Evolutionary conservation across 2,329 filamentous ascomycete species (phyloP).

Genomic region (Beauveria sp.): DNA sequence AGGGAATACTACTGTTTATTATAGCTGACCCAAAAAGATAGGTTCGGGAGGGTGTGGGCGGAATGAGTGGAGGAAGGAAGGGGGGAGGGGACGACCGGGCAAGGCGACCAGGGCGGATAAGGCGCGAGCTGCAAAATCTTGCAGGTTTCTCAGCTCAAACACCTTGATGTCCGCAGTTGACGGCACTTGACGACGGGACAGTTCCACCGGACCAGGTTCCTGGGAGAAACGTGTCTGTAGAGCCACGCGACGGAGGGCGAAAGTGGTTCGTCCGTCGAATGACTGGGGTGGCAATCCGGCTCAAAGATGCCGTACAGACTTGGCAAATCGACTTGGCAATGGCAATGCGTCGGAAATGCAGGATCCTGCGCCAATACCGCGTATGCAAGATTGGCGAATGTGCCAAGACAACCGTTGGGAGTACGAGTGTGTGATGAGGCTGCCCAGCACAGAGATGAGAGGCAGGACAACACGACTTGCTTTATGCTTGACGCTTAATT

Average conservation of each 20-base stretch:
- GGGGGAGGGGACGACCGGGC: not conserved
- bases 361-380: not conserved
- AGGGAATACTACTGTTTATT: slow-evolving; percentile 2
- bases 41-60: not conserved
- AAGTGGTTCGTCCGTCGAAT: not conserved
- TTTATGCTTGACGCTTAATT: not conserved
- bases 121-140: slow-evolving; percentile 5
- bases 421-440: not conserved
- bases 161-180: slow-evolving; percentile 9
- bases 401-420: not conserved
- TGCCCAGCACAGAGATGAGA: not conserved
- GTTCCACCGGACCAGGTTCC: not conserved
- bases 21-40: not conserved
- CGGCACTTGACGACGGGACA: not conserved
- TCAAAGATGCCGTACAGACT: slow-evolving; percentile 6
- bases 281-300: not conserved
- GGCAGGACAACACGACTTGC: no score
- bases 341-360: not conserved
- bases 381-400: not conserved
- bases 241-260: not conserved
- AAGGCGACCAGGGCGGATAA: not conserved
- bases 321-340: slow-evolving; percentile 5
- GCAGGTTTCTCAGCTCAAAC: slow-evolving; percentile 5
- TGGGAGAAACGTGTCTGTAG: not conserved
- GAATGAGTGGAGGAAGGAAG: not conserved